Evolutionary conservation across 106 monocot species (phyloP).

Genomic region (Dioscorea alata): DNA sequence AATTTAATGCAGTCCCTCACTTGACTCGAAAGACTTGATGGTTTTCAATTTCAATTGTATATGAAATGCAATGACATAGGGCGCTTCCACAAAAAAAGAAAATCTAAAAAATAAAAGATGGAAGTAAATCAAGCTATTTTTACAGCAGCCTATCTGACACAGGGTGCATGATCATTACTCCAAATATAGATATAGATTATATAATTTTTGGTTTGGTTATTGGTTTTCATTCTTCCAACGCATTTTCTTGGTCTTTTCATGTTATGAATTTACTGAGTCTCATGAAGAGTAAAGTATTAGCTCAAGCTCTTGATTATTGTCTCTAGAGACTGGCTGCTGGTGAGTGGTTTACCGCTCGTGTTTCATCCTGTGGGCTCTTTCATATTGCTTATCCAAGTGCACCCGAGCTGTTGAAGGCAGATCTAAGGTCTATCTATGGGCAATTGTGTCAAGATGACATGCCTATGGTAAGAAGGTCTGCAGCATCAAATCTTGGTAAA

Average conservation of each 20-base stretch:
- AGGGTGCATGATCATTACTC: not conserved
- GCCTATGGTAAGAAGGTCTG: conserved; percentile 96
- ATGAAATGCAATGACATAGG: too few species aligned
- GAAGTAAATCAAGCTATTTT: too few species aligned
- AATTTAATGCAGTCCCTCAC: too few species aligned
- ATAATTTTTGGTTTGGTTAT: conserved; percentile 1
- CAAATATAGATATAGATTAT: not conserved
- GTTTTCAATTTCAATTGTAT: too few species aligned
- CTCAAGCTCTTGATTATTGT: conserved; percentile 7
- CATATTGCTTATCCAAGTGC: conserved; percentile 91
- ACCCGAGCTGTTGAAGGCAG: conserved; percentile 63
- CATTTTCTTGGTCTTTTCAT: conserved; percentile 1
- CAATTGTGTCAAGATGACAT: conserved; percentile 94
- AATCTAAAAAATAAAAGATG: too few species aligned
- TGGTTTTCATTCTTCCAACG: conserved; percentile 3
- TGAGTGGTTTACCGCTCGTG: conserved; percentile 96
- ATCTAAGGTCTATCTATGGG: conserved; percentile 69
- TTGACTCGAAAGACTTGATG: too few species aligned
- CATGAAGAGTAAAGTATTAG: too few species aligned
- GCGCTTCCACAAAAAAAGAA: too few species aligned
- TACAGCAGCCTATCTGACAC: not conserved
- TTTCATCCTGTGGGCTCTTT: conserved; percentile 84
- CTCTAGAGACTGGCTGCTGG: conserved; percentile 82
- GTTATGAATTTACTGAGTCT: not conserved
- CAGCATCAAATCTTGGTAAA: conserved; percentile 85